Conservation (phyloP, 2,329 filamentous ascomycete genomes). For the Fusarium marasasianum region DNA sequence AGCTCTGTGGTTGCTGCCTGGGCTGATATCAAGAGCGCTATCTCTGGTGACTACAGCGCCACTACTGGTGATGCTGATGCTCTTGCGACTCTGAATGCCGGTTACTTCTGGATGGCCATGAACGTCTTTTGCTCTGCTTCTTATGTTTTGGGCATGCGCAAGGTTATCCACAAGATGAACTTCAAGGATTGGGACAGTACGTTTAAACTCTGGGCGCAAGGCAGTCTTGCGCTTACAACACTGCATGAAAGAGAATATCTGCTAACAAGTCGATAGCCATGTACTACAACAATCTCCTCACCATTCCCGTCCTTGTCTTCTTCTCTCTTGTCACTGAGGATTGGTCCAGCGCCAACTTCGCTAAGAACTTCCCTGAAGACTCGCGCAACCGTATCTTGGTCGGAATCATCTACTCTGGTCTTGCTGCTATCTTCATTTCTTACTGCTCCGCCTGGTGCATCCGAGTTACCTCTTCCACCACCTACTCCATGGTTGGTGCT, state of each 20-base stretch:
- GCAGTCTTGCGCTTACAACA: neutral
- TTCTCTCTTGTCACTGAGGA: slow-evolving; percentile 87
- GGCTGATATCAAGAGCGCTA: slow-evolving; percentile 92
- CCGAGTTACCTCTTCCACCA: slow-evolving; percentile 95
- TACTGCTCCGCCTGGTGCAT: slow-evolving; percentile 99
- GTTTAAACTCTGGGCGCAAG: slow-evolving; percentile 50
- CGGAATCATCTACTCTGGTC: slow-evolving; percentile 92
- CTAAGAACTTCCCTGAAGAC: slow-evolving; percentile 85
- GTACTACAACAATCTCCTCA: slow-evolving; percentile 99
- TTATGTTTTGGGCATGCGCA: slow-evolving; percentile 92
- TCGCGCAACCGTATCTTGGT: slow-evolving; percentile 81
- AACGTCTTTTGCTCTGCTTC: slow-evolving; percentile 95
- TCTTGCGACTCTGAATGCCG: slow-evolving; percentile 89
- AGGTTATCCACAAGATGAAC: slow-evolving; percentile 99
- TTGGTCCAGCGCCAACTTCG: slow-evolving; percentile 87
- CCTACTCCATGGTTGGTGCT: slow-evolving; percentile 98
- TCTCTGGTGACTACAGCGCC: slow-evolving; percentile 63
- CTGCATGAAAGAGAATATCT: neutral
- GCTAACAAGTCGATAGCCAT: slow-evolving; percentile 72
- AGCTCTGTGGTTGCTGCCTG: slow-evolving; percentile 95
- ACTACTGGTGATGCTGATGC: slow-evolving; percentile 64
- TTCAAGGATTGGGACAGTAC: slow-evolving; percentile 99
- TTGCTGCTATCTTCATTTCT: slow-evolving; percentile 95
- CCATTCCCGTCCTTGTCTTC: slow-evolving; percentile 88
- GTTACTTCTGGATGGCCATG: slow-evolving; percentile 97